A percentile compares a stretch with the other conserved stretches of the same genome.
Evolutionary conservation across 176 grass and related monocot genomes (phyloP).

Genomic region (Oryza meyeriana): DNA sequence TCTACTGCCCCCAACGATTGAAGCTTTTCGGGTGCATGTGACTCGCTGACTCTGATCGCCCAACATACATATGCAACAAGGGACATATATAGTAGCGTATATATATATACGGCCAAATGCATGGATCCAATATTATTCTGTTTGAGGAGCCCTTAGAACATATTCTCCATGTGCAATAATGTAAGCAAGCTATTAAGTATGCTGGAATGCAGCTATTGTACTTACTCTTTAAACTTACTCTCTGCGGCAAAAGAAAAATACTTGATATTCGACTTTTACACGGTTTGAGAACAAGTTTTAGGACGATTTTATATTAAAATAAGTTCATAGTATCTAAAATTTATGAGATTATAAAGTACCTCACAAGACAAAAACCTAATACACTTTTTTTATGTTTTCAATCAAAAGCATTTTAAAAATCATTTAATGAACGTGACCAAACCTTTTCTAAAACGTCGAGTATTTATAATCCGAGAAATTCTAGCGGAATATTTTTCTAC

Average conservation of each 20-base stretch:
- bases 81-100: neutral
- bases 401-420: neutral
- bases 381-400: neutral
- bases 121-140: neutral
- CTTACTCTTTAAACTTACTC: neutral
- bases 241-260: too few species aligned
- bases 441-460: neutral
- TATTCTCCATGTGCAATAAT: neutral
- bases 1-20: neutral
- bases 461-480: neutral
- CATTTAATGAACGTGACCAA: neutral
- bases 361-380: neutral
- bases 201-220: too few species aligned
- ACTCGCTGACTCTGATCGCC: neutral
- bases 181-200: neutral
- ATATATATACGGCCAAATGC: neutral
- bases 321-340: too few species aligned
- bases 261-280: too few species aligned
- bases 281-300: too few species aligned
- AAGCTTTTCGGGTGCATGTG: neutral
- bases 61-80: neutral
- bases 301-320: too few species aligned
- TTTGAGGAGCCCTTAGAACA: neutral
- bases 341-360: neutral
- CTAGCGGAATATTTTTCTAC: neutral